These are phyloP conservation scores for Alternaria ethzedia DNA, from an alignment of 2,329 filamentous ascomycete species.

Conservation along the genomic window DNA sequence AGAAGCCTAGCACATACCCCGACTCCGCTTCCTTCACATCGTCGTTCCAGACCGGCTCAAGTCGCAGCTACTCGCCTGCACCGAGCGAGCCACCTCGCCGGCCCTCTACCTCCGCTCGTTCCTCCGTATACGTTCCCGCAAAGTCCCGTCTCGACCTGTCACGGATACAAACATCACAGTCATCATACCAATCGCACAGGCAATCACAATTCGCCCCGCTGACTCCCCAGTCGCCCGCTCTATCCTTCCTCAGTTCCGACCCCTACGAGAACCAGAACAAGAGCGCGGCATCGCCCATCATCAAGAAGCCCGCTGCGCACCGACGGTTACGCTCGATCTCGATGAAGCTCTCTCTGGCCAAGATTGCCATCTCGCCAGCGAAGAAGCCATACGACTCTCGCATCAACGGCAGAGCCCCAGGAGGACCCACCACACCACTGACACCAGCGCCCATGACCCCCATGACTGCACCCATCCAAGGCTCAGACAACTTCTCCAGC, in stretches of 20 bases:
- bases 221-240: slow-evolving; percentile 39
- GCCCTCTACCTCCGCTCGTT: slow-evolving; percentile 33
- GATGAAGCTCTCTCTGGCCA: slow-evolving; percentile 46
- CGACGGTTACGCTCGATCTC: slow-evolving; percentile 47
- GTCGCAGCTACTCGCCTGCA: slow-evolving; percentile 34
- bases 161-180: slow-evolving; percentile 21
- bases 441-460: slow-evolving; percentile 40
- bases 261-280: slow-evolving; percentile 44
- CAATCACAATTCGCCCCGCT: slow-evolving; percentile 31
- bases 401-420: slow-evolving; percentile 31
- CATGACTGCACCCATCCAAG: slow-evolving; percentile 38
- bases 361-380: slow-evolving; percentile 45
- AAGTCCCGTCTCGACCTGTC: slow-evolving; percentile 23
- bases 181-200: slow-evolving; percentile 20
- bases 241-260: slow-evolving; percentile 48
- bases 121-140: slow-evolving; percentile 36
- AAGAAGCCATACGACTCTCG: slow-evolving; percentile 42
- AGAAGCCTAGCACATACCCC: slow-evolving; percentile 24
- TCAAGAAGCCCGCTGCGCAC: slow-evolving; percentile 44
- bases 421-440: slow-evolving; percentile 34
- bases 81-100: slow-evolving; percentile 25
- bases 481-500: slow-evolving; percentile 22
- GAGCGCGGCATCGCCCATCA: slow-evolving; percentile 40
- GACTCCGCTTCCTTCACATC: slow-evolving; percentile 31
- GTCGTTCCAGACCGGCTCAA: slow-evolving; percentile 33